Base-by-base conservation (phyloP, 225 moss, liverwort and hornwort species). In the Sphagnum tenellum region DNA sequence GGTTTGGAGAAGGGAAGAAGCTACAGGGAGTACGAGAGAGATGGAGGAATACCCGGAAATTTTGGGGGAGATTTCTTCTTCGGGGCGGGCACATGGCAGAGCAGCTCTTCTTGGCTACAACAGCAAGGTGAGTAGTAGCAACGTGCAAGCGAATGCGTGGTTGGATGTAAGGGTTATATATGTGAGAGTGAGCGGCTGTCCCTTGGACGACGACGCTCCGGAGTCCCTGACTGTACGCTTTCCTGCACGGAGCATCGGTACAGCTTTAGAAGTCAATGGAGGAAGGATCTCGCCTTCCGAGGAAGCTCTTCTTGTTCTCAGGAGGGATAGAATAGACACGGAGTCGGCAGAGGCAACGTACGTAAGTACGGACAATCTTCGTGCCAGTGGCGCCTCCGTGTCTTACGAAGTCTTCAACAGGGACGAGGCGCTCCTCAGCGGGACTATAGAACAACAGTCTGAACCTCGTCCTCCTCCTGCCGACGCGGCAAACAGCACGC, bases 281-380 rank as follows among this genome's bases (percentile, higher is more conserved):
- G 89, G 75, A 4, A 73, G 89, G 75, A 80, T 89, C 12, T 71
- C 86, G 4, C 84, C 89, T 3, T 71, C 84, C 4, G 89, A 89
- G 57, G 86, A 79, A 59, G 69, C 75, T 5, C 61, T 46, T 50
- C 68, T 86, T 56, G 57, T 48, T 13, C 68, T 89, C 12, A 57
- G 79, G 57, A 67, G 86, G 45, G 86, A 89, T 7, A 73, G 86
- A 66, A 76, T 89, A 0, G 84, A 89, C 67, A 66, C 79, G 1
- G 89, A 78, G 50, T 79, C 67, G 10, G 75, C 74, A 0, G 86
- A 89, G 70, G 89, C 76, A 0, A 89, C 86, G 3, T 89, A 86
- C 57, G 86, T 89, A 0, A 89, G 82, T 65, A 89, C 89, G 5
- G 83, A 81, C 56, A 83, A 75, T 44, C 67, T 89, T 48, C 79